A percentile compares a stretch with the other conserved stretches of the same genome.
Evolutionary conservation across 805 yeast genomes (phyloP).

Genomic region (Blastobotrys americana): DNA sequence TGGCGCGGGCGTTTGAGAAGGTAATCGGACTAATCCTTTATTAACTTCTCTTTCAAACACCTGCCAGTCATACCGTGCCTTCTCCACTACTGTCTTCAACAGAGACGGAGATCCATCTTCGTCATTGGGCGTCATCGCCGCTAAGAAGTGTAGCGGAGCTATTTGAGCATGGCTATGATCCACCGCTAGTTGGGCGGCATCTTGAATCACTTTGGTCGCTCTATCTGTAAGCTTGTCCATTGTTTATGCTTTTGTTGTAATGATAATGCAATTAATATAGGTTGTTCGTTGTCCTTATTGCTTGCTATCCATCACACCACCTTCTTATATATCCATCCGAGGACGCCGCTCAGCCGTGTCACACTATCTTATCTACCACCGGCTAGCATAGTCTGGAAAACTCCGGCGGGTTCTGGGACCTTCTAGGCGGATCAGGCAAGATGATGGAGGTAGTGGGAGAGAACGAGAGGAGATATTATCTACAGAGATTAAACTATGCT

Average conservation of each 20-base stretch:
- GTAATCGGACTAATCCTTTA: constrained; percentile 71
- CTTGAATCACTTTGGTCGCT: constrained; percentile 72
- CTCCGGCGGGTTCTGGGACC: not conserved
- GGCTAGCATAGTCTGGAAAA: not conserved
- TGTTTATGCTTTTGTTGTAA: constrained; percentile 1
- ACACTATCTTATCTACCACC: not conserved
- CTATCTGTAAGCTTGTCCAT: constrained; percentile 72
- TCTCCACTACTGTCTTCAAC: constrained; percentile 73
- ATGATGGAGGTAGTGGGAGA: not conserved
- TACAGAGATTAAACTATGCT: too few relatives aligned
- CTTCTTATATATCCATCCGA: not conserved
- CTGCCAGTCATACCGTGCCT: constrained; percentile 83
- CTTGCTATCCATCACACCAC: not conserved
- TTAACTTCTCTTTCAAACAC: constrained; percentile 73
- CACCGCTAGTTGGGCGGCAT: constrained; percentile 74
- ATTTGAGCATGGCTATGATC: constrained; percentile 80
- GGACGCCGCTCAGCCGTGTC: not conserved
- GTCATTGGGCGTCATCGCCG: constrained; percentile 75
- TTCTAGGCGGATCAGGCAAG: not conserved
- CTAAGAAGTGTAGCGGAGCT: constrained; percentile 81
- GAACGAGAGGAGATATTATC: too few relatives aligned
- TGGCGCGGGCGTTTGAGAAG: constrained; percentile 87
- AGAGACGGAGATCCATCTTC: constrained; percentile 52
- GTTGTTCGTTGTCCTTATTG: too few relatives aligned
- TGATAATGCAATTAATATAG: too few relatives aligned